phyloP scores from a whole-genome alignment of 805 yeast genomes.

The Wickerhamomyces strasburgensis region DNA sequence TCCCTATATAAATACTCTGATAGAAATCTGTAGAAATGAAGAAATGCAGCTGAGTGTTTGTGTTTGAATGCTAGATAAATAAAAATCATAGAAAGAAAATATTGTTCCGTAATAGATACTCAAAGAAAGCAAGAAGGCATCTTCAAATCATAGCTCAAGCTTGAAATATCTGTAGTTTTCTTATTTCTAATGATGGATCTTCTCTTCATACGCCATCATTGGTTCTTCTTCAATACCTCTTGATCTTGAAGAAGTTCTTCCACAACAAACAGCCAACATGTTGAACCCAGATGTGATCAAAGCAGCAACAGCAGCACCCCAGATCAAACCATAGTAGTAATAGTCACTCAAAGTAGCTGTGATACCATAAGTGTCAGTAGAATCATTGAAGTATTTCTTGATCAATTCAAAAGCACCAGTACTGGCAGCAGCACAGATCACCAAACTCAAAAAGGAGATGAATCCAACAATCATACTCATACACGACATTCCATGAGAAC shows the following conservation, averaged over 20 bases:
- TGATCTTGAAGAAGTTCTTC: slow-evolving; percentile 20
- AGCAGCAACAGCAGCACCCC: slow-evolving; percentile 56
- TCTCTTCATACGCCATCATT: slow-evolving; percentile 19
- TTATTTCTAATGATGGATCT: neutral
- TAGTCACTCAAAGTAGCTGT: slow-evolving; percentile 42
- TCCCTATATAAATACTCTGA: too few species aligned
- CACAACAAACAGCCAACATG: slow-evolving; percentile 37
- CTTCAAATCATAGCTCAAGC: too few species aligned
- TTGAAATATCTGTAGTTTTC: too few species aligned
- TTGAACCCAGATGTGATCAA: slow-evolving; percentile 33
- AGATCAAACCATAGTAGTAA: slow-evolving; percentile 51
- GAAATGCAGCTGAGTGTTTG: slow-evolving; percentile 2
- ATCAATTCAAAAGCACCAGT: slow-evolving; percentile 58
- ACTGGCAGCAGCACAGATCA: slow-evolving; percentile 47
- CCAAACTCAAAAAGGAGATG: slow-evolving; percentile 34
- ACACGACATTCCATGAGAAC: slow-evolving; percentile 41
- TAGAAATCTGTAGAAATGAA: neutral
- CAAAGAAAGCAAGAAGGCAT: too few species aligned
- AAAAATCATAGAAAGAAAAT: too few species aligned
- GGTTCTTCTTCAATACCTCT: slow-evolving; percentile 10
- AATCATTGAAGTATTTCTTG: slow-evolving; percentile 46
- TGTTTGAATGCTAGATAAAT: too few species aligned
- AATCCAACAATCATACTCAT: slow-evolving; percentile 41
- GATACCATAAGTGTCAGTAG: slow-evolving; percentile 46
- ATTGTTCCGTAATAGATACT: too few species aligned